Evolutionary conservation across 805 yeast species (phyloP).

Genomic region (Lipomyces mesembrius): DNA sequence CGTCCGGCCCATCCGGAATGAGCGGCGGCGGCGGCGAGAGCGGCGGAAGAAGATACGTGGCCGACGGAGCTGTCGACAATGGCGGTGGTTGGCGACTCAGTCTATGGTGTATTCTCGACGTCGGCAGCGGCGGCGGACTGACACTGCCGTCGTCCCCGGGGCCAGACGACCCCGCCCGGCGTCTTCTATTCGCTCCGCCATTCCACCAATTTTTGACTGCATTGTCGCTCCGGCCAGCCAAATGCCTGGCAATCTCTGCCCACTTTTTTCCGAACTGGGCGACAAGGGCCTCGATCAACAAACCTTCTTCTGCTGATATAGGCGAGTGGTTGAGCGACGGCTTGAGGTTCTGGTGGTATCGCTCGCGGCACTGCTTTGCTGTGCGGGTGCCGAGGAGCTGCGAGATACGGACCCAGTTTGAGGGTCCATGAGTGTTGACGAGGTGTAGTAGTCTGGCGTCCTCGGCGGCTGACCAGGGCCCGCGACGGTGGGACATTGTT

Average conservation of each 20-base stretch:
- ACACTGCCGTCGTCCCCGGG: slow-evolving; percentile 1
- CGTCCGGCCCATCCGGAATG: background rate
- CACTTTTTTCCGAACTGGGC: slow-evolving; percentile 81
- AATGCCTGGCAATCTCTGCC: slow-evolving; percentile 91
- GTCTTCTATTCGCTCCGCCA: slow-evolving; percentile 85
- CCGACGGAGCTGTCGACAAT: slow-evolving; percentile 3
- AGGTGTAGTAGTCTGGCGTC: slow-evolving; percentile 73
- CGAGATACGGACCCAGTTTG: slow-evolving; percentile 88
- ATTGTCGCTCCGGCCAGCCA: slow-evolving; percentile 81
- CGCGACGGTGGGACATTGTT: slow-evolving; percentile 45
- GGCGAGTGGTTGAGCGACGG: slow-evolving; percentile 83
- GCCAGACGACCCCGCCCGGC: slow-evolving; percentile 44
- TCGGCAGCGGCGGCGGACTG: background rate
- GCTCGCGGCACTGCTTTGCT: slow-evolving; percentile 89
- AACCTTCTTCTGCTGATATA: slow-evolving; percentile 83
- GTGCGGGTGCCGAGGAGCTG: slow-evolving; percentile 74
- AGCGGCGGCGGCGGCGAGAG: background rate
- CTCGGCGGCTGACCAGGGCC: slow-evolving; percentile 91
- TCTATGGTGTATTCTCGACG: slow-evolving; percentile 5
- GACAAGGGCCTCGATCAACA: slow-evolving; percentile 77
- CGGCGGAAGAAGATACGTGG: background rate
- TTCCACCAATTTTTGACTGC: slow-evolving; percentile 93
- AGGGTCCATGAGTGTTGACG: slow-evolving; percentile 72
- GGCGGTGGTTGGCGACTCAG: slow-evolving; percentile 6
- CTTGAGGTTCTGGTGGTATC: slow-evolving; percentile 89